Base-by-base conservation (phyloP, 495 filamentous ascomycete genomes). In the Penicillium malachiteum region DNA sequence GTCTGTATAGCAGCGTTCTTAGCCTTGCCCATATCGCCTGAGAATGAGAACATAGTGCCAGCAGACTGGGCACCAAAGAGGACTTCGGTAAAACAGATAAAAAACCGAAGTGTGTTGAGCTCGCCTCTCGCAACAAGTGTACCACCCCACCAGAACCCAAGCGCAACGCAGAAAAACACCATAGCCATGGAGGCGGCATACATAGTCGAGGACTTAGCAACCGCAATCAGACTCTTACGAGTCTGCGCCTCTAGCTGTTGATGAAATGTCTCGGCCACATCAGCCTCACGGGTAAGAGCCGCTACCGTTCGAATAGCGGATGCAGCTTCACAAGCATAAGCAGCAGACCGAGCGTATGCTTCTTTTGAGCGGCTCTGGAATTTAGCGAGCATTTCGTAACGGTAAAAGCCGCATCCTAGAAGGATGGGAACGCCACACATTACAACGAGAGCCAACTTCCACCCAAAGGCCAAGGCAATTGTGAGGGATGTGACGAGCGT, bases 111-210 rank as follows among this genome's bases (percentile, higher is more conserved):
- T 65, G 90, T 80, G 52, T 73, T 64, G 59, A 89, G 90, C 68
- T 96, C 87, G 31, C 68, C 58, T 33, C 79, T 78, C n/a, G 80
- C 82, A 40, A 96, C 87, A 38, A 94, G 78, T 3, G 80, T 86
- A 32, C 91, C 92, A 47, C 92, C 92, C 62, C 94, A 96, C 91
- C 91, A 96, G 74, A 96, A 96, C 1, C 87, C 91, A n/a, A 97
- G 84, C 8, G 90, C 92, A 45, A 90, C 83, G 60, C 85, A 90
- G 43, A 91, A 79, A 77, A 96, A 93, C 64, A 86, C 82, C 42
- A 94, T 74, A 4, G 84, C 83, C 68, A 96, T 91, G 47, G 91
- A 89, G 14, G 83, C 72, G 3, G 90, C 90, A 62, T 95, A 97
- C 1, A 95, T 78, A 3, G 77, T 58, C 17, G 89, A 91, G 5